Conservation (phyloP, 768 basidiomycete species). For the Russula dissimulans region DNA sequence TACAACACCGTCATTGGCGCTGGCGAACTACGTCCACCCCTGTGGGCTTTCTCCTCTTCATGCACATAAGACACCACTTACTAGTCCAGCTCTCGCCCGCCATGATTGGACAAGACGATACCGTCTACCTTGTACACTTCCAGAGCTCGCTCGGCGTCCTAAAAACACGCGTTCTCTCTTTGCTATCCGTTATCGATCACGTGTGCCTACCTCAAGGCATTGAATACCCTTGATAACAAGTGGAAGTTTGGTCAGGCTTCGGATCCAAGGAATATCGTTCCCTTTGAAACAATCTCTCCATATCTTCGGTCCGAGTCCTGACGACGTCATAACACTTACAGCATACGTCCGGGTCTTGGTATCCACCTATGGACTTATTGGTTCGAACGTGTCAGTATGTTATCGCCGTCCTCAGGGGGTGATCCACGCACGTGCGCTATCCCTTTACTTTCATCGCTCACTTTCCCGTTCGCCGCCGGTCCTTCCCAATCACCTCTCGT, state of each 20-base stretch:
- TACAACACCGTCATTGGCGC: constrained; percentile 37
- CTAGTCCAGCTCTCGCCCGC: constrained; percentile 39
- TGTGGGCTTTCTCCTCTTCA: neutral
- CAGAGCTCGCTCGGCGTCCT: constrained; percentile 39
- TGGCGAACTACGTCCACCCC: constrained; percentile 26
- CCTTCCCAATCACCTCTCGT: constrained; percentile 25
- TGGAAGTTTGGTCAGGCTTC: constrained; percentile 32
- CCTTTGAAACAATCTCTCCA: constrained; percentile 16
- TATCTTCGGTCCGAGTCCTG: neutral
- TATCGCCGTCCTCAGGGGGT: neutral
- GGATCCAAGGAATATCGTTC: constrained; percentile 32
- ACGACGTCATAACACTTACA: constrained; percentile 19
- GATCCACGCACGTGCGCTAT: constrained; percentile 23
- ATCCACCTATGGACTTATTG: constrained; percentile 25
- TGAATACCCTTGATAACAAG: constrained; percentile 40
- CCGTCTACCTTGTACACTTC: constrained; percentile 34
- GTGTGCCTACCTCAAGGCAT: constrained; percentile 32
- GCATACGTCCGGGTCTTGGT: constrained; percentile 28
- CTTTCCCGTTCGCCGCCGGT: constrained; percentile 20
- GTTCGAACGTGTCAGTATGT: neutral
- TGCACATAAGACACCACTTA: constrained; percentile 20
- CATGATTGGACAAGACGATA: constrained; percentile 43
- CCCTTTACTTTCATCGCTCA: constrained; percentile 15
- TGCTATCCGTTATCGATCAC: neutral
- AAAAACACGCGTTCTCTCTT: neutral